Percentiles rank a stretch among this genome's conserved stretches.
These are phyloP conservation scores for Diaporthe helianthi DNA, from an alignment of 2,329 filamentous ascomycete species.

Conservation along the genomic window DNA sequence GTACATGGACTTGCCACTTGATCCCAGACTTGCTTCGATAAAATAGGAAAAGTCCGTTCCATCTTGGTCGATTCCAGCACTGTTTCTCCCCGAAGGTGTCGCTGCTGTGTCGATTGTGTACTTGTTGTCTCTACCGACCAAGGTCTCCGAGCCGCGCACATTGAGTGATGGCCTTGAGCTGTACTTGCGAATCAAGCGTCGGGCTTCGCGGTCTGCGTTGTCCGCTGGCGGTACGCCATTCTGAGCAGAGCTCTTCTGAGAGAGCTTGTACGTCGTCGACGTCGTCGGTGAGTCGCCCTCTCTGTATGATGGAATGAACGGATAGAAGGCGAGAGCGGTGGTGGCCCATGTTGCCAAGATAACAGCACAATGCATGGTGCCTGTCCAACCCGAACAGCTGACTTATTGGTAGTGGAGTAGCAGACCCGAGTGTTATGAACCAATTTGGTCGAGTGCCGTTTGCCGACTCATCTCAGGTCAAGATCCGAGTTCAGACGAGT, in stretches of 20 bases:
- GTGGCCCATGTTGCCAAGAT: conserved; percentile 57
- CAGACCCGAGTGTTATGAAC: background rate
- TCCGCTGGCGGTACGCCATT: conserved; percentile 42
- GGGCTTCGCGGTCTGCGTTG: conserved; percentile 48
- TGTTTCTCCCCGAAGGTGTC: conserved; percentile 53
- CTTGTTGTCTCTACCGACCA: conserved; percentile 51
- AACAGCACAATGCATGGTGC: conserved; percentile 51
- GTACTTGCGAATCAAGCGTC: conserved; percentile 51
- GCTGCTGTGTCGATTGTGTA: conserved; percentile 57
- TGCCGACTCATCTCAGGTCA: conserved; percentile 2
- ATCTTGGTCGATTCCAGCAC: conserved; percentile 66
- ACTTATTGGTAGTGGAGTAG: background rate
- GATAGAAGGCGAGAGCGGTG: conserved; percentile 55
- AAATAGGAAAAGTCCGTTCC: conserved; percentile 73
- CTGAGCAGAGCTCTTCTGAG: conserved; percentile 47
- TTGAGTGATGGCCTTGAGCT: conserved; percentile 39
- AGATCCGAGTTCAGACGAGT: background rate
- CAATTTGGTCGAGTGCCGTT: background rate
- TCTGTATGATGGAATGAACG: conserved; percentile 47
- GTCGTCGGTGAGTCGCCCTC: conserved; percentile 41
- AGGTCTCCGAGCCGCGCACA: conserved; percentile 33
- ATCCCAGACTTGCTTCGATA: conserved; percentile 62
- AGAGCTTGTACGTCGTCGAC: conserved; percentile 51
- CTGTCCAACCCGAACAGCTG: background rate
- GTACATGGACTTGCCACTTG: conserved; percentile 59